Conservation (phyloP, 352 stramenopile species). For the Globisporangium parvum region DNA sequence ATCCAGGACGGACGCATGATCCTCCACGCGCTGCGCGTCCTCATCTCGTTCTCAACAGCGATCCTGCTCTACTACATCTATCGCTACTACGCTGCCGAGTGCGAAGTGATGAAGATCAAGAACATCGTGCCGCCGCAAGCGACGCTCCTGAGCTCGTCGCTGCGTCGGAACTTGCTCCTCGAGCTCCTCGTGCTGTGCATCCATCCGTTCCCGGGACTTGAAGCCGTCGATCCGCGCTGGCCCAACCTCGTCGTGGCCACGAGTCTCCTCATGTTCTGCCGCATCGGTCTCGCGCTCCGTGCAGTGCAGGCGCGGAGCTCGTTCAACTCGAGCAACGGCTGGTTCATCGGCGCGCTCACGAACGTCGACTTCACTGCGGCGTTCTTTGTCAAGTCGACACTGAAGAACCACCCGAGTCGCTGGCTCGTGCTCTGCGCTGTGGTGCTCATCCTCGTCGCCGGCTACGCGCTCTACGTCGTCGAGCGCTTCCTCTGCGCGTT, state of each 20-base stretch:
- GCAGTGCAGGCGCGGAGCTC: constrained; percentile 58
- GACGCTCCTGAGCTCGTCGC: constrained; percentile 51
- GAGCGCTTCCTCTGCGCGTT: constrained; percentile 74
- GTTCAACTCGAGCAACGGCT: constrained; percentile 79
- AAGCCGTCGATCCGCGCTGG: constrained; percentile 53
- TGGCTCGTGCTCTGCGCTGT: constrained; percentile 39
- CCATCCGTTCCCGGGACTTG: constrained; percentile 67
- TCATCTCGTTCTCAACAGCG: constrained; percentile 58
- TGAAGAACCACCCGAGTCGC: constrained; percentile 58
- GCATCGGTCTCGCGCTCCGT: constrained; percentile 44
- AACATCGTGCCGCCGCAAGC: constrained; percentile 70
- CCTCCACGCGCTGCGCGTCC: constrained; percentile 50
- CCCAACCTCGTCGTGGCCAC: constrained; percentile 47
- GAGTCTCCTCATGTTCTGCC: constrained; percentile 58
- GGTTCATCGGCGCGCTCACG: constrained; percentile 74
- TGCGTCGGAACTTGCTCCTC: constrained; percentile 37
- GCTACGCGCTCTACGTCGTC: constrained; percentile 62
- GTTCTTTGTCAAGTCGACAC: constrained; percentile 74
- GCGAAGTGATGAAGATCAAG: constrained; percentile 74
- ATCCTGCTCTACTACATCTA: constrained; percentile 72
- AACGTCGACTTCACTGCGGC: constrained; percentile 67
- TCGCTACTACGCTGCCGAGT: constrained; percentile 57
- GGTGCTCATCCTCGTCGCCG: constrained; percentile 32
- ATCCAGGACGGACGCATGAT: constrained; percentile 54
- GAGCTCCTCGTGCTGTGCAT: constrained; percentile 47